Percentiles rank a stretch among this genome's conserved stretches.
Evolutionary conservation across 176 grass and related monocot genomes (phyloP).

Genomic region (Alloteropsis semialata): DNA sequence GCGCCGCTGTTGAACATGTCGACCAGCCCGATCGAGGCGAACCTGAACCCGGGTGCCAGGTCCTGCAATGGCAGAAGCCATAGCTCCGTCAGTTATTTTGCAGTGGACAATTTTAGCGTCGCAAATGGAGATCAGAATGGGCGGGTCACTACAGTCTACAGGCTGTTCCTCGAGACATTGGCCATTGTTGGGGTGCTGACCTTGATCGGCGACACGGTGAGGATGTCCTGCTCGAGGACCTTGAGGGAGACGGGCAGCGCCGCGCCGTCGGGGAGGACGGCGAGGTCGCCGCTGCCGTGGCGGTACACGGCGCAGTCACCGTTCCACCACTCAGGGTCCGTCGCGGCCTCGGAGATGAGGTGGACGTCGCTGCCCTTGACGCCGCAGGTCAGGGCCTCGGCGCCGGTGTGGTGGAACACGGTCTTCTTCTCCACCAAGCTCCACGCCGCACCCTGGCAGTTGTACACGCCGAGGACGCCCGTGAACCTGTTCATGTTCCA

Average conservation of each 20-base stretch:
- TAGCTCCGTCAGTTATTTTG: background rate
- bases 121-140: background rate
- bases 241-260: constrained; percentile 62
- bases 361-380: constrained; percentile 66
- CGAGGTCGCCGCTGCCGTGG: constrained; percentile 40
- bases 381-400: constrained; percentile 44
- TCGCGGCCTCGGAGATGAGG: constrained; percentile 63
- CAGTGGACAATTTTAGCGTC: background rate
- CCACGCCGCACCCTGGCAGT: constrained; percentile 94
- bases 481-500: constrained; percentile 97
- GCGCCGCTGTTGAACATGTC: constrained; percentile 93
- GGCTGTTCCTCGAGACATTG: background rate
- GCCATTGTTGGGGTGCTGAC: background rate
- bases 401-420: constrained; percentile 45
- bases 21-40: constrained; percentile 63
- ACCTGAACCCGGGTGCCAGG: constrained; percentile 59
- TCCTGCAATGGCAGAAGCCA: constrained; percentile 43
- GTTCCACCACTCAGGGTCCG: constrained; percentile 63
- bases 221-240: constrained; percentile 77
- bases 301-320: constrained; percentile 72
- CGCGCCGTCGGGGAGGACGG: constrained; percentile 40
- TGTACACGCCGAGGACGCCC: constrained; percentile 80
- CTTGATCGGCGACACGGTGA: constrained; percentile 80
- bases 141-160: background rate
- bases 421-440: constrained; percentile 73